Base-by-base conservation (phyloP, 805 yeast species). In the Suhomyces tanzawaensis region DNA sequence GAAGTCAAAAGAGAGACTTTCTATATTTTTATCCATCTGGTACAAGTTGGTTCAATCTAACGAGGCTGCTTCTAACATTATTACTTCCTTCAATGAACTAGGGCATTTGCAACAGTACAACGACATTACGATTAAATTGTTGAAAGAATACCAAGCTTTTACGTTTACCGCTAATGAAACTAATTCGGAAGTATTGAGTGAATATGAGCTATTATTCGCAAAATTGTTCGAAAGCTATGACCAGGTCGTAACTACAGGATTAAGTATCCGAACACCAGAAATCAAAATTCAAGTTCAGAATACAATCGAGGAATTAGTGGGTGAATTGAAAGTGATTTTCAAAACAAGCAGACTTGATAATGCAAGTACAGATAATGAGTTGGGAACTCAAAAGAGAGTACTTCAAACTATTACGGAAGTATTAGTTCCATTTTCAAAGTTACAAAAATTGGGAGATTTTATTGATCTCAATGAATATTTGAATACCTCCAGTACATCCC, bases 21-120 rank as follows among this genome's bases (percentile, higher is more conserved):
- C 43, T 1, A 44, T 48, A 1, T 63, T 61, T 36, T 41, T 64
- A 34, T 41, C 44, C 13, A 31, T 62, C 3, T 62, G 66, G 63
- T 52, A 53, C 37, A 34, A 47, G 3, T 46, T 62, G 12, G 43
- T 59, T 14, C 37, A 26, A 12, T 26, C 45, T 32, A 34, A 44
- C 37, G 29, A 40, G 26, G 37, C 50, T 37, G 21, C 38, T 22
- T 21, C 41, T 31, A 39, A 49, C 43, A 39, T 63, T 7, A 49
- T 55, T 19, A 51, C 55, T 11, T 40, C 54, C 4, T 66, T 56
- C 41, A 49, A 49, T 22, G 53, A 46, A 21, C 47, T 55, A 29
- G 49, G 54, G 31, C 59, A 53, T 29, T 28, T 53, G 16, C 47
- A 49, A 6, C 58, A 52, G 4, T 66, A 61, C 44, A 50, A 64